Percentiles rank a stretch among this genome's conserved stretches.
These are phyloP conservation scores for Adansonia rubrostipa DNA, from an alignment of 441 rosid genomes.

Conservation along the genomic window DNA sequence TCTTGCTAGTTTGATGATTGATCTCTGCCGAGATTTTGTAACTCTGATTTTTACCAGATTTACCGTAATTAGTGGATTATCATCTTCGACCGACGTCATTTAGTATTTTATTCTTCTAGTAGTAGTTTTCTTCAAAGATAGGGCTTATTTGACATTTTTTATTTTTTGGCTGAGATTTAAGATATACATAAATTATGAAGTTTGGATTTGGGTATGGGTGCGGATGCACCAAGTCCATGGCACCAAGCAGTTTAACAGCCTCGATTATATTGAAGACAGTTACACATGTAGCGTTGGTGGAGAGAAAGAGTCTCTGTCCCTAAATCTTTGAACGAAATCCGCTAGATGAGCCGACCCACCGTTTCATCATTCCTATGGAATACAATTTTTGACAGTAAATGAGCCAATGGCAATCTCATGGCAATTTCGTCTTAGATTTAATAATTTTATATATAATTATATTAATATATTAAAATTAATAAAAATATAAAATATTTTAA, in stretches of 20 bases:
- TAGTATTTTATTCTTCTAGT: background rate
- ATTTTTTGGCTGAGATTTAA: background rate
- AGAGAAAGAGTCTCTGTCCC: background rate
- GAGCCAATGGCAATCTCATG: constrained; percentile 19
- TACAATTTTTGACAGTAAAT: constrained; percentile 24
- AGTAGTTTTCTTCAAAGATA: background rate
- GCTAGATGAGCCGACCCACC: background rate
- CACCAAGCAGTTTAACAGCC: background rate
- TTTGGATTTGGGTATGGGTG: too few species aligned
- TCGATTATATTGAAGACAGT: background rate
- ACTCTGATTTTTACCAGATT: background rate
- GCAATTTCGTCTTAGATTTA: too few species aligned
- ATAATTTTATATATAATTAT: too few species aligned
- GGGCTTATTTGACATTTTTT: background rate
- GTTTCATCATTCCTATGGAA: background rate
- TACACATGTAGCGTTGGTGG: background rate
- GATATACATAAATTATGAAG: background rate
- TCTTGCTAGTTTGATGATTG: background rate
- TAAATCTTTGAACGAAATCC: background rate
- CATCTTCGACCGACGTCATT: background rate
- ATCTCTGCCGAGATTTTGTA: background rate
- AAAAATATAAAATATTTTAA: too few species aligned
- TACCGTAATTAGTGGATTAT: background rate
- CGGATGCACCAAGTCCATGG: too few species aligned
- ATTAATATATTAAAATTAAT: too few species aligned